A percentile compares a stretch with the other conserved stretches of the same genome.
phyloP scores from a whole-genome alignment of 2,329 filamentous ascomycete genomes.

The Neofusicoccum sp. region DNA sequence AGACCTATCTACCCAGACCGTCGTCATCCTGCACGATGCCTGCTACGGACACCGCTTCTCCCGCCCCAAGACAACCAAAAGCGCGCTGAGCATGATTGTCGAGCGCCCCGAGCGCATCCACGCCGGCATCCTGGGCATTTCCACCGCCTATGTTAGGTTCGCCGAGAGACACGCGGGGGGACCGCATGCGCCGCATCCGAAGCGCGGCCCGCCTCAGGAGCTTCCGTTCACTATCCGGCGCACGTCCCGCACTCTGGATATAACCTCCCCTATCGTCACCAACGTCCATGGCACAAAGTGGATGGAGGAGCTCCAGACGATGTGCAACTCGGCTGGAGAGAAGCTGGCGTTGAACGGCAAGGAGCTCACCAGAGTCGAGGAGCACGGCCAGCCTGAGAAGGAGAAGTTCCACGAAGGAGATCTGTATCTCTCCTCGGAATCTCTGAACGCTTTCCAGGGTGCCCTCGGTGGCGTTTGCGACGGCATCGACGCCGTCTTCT shows the following conservation, averaged over 20 bases:
- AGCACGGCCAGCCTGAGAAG: slow-evolving; percentile 56
- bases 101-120: slow-evolving; percentile 91
- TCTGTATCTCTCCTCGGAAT: slow-evolving; percentile 86
- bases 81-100: slow-evolving; percentile 76
- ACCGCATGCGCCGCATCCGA: slow-evolving; percentile 66
- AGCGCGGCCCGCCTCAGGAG: slow-evolving; percentile 59
- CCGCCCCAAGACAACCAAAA: slow-evolving; percentile 74
- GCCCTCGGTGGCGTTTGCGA: slow-evolving; percentile 92
- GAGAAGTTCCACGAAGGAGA: slow-evolving; percentile 81
- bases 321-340: slow-evolving; percentile 80
- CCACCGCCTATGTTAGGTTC: slow-evolving; percentile 86
- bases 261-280: slow-evolving; percentile 77
- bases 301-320: slow-evolving; percentile 87
- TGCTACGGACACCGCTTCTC: slow-evolving; percentile 95
- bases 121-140: slow-evolving; percentile 79
- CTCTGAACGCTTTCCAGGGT: slow-evolving; percentile 83
- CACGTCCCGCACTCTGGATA: slow-evolving; percentile 69
- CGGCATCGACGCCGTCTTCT: slow-evolving; percentile 84
- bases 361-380: slow-evolving; percentile 66
- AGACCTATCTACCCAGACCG: slow-evolving; percentile 58
- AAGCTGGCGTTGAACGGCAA: slow-evolving; percentile 77
- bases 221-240: slow-evolving; percentile 85
- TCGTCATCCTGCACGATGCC: slow-evolving; percentile 88
- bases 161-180: slow-evolving; percentile 78
- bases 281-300: slow-evolving; percentile 89